Percentiles rank a stretch among this genome's conserved stretches.
phyloP scores from a whole-genome alignment of 768 basidiomycete species.

The Amanita rubescens region DNA sequence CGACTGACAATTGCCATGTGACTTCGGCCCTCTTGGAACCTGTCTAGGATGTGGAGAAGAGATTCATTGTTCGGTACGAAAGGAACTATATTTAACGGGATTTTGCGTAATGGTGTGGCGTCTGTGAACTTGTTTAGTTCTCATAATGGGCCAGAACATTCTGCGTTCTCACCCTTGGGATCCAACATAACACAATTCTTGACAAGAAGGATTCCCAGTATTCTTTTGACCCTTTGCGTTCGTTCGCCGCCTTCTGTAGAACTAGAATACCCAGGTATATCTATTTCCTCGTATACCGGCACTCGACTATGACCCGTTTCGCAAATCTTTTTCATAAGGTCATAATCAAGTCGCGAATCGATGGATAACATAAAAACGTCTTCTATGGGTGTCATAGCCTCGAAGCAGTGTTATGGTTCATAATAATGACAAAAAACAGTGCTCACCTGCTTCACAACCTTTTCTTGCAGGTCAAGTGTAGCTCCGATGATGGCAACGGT shows the following conservation, averaged over 20 bases:
- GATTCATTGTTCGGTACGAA: conserved; percentile 85
- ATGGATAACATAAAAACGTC: conserved; percentile 86
- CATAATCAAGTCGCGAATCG: conserved; percentile 75
- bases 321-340: conserved; percentile 67
- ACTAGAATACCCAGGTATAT: conserved; percentile 41
- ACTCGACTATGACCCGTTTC: conserved; percentile 79
- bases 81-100: conserved; percentile 81
- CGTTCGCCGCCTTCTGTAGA: conserved; percentile 8
- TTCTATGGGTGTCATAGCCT: conserved; percentile 79
- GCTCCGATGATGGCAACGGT: conserved; percentile 89
- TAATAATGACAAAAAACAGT: background rate
- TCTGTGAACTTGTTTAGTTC: conserved; percentile 33
- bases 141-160: background rate
- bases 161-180: conserved; percentile 57
- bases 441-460: conserved; percentile 61
- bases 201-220: conserved; percentile 80
- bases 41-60: conserved; percentile 77
- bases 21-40: conserved; percentile 83
- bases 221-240: conserved; percentile 63
- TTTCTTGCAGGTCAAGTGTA: conserved; percentile 83
- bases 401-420: background rate
- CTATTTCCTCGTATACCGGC: conserved; percentile 75
- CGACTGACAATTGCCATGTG: conserved; percentile 90
- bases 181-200: conserved; percentile 88
- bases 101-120: conserved; percentile 72